Base-by-base conservation (phyloP, 176 grass and related monocot species). In the Olyra latifolia region DNA sequence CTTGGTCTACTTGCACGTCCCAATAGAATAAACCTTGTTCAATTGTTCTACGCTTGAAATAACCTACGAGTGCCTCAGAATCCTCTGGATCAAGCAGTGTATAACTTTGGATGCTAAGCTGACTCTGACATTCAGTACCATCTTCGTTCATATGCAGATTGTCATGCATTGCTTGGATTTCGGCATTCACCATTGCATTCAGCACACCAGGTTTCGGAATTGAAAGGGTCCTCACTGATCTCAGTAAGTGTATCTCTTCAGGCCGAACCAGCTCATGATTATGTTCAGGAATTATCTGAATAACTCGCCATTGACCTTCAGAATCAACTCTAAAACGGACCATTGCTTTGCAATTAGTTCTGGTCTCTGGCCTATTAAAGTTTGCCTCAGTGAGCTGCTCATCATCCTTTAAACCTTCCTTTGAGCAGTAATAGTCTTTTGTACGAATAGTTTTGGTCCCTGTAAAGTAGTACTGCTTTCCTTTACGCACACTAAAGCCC, bases 361-460 rank as follows among this genome's bases (percentile, higher is more conserved):
- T 84, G 27, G 90, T 91, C 71, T 95, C 93, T 48, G 83, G 87
- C 55, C 83, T 86, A 46, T 87, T 90, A 74, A 89, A 89, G 80
- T 92, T 91, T 58, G 90, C 77, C 71, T 92, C 90, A 1, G 86
- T 91, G 67, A 84, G 77, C 72, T 85, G 85, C 40, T 95, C 93
- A 22, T 95, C 90, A 48, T 95, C 90, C 73, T 89, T 86, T 84
- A 91, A 80, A 73, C 93, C 93, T 88, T 92, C 93, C 71, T 95
- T 95, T 28, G 93, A 95, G 83, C 93, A 95, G 86, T 92, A 92
- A 83, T 95, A 95, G 74, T 95, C 93, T 83, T 92, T 92, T 7
- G 90, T 89, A 10, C 93, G 87, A 46, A 92, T 89, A 58, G 46
- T 74, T 82, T 95, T 95, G 28, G 84, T 92, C 25, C 93, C 93